Evolutionary conservation across 208 protist species (phyloP).

Genomic region (Borovskyia barvae): DNA sequence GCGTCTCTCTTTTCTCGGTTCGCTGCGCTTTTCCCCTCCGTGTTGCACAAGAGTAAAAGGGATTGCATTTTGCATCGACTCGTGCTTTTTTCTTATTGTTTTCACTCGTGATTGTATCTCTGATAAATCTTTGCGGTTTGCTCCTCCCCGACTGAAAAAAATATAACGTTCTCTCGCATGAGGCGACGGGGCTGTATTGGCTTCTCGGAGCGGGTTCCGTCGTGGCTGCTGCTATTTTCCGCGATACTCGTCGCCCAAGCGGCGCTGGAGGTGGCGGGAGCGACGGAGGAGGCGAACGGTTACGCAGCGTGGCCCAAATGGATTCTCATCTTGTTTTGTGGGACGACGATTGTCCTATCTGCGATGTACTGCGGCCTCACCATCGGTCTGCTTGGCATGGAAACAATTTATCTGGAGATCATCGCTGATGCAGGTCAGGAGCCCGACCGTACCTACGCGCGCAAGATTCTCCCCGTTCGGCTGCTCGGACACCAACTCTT

Average conservation of each 20-base stretch:
- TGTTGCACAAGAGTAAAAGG: too few relatives aligned
- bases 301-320: slow-evolving; percentile 49
- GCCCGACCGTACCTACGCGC: slow-evolving; percentile 68
- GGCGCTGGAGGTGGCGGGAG: not conserved
- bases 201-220: too few relatives aligned
- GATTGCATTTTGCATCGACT: too few relatives aligned
- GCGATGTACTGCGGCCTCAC: slow-evolving; percentile 85
- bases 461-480: slow-evolving; percentile 67
- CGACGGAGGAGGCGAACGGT: slow-evolving; percentile 23
- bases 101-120: too few relatives aligned
- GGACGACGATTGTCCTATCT: slow-evolving; percentile 46
- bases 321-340: slow-evolving; percentile 39
- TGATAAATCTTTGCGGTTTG: too few relatives aligned
- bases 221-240: slow-evolving; percentile 13
- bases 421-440: slow-evolving; percentile 66
- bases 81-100: too few relatives aligned
- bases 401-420: slow-evolving; percentile 75
- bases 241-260: slow-evolving; percentile 4
- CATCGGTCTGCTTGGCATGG: slow-evolving; percentile 79
- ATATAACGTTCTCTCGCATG: too few relatives aligned
- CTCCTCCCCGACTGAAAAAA: too few relatives aligned
- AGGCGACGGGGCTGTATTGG: too few relatives aligned
- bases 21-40: too few relatives aligned
- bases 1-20: too few relatives aligned
- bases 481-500: slow-evolving; percentile 72